Percentiles rank a stretch among this genome's conserved stretches.
Conservation (phyloP, 768 basidiomycete species). For the Hygrophoropsis aurantiaca region DNA sequence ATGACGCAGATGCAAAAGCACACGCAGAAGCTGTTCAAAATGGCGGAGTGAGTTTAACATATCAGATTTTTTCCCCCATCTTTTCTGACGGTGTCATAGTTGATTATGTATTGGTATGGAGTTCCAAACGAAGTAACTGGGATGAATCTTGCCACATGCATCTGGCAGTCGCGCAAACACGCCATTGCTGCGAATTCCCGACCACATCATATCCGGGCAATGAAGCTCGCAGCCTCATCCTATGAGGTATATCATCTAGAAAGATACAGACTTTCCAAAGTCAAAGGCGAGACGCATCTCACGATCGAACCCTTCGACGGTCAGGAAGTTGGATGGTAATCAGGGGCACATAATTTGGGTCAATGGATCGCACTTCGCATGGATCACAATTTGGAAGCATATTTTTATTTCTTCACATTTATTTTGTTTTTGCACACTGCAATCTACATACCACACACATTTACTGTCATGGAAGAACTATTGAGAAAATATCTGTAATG, state of each 20-base stretch:
- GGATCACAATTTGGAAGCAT: constrained; percentile 2
- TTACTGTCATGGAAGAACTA: neutral
- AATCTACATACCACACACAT: neutral
- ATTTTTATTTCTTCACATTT: neutral
- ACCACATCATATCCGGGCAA: constrained; percentile 81
- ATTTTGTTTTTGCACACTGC: constrained; percentile 7
- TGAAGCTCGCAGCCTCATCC: constrained; percentile 71
- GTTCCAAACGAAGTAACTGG: constrained; percentile 73
- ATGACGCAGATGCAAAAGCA: constrained; percentile 82
- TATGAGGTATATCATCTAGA: constrained; percentile 82
- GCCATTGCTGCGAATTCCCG: constrained; percentile 78
- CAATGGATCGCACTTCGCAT: constrained; percentile 5
- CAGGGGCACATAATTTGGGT: too few species aligned
- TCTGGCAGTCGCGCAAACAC: constrained; percentile 89
- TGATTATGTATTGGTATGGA: constrained; percentile 95
- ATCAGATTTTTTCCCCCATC: neutral
- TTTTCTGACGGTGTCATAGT: constrained; percentile 34
- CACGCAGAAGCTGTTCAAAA: constrained; percentile 92
- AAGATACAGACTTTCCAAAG: constrained; percentile 72
- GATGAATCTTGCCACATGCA: constrained; percentile 91
- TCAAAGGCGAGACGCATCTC: constrained; percentile 54
- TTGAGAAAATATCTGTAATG: too few species aligned
- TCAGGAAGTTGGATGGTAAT: constrained; percentile 72
- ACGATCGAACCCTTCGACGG: constrained; percentile 59
- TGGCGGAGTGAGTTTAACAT: constrained; percentile 68